Evolutionary conservation across 371 early-diverging fungal species (phyloP).

Genomic region (Zopfochytrium polystomum): DNA sequence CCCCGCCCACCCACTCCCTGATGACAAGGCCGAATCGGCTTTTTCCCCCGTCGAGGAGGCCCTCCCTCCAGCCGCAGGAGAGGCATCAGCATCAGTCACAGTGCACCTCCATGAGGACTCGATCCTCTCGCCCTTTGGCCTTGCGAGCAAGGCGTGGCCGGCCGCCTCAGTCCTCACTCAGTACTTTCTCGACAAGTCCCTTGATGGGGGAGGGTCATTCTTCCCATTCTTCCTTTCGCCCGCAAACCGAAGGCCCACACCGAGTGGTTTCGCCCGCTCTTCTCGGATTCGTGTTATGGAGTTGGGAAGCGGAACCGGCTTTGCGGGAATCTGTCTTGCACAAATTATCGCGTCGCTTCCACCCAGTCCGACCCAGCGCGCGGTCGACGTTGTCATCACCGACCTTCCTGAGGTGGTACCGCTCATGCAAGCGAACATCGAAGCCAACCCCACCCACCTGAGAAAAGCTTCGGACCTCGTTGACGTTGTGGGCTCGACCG

Average conservation of each 20-base stretch:
- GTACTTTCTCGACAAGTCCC: constrained; percentile 11
- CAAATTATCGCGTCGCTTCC: background rate
- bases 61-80: too few relatives aligned
- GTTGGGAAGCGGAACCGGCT: constrained; percentile 14
- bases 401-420: constrained; percentile 6
- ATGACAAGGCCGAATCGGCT: too few relatives aligned
- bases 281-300: constrained; percentile 4
- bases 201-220: background rate
- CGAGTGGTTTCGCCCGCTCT: too few relatives aligned
- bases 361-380: background rate
- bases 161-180: constrained; percentile 11
- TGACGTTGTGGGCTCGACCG: background rate
- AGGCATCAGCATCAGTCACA: too few relatives aligned
- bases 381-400: constrained; percentile 4
- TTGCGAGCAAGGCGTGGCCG: constrained; percentile 7
- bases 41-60: too few relatives aligned
- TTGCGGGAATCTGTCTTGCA: constrained; percentile 5
- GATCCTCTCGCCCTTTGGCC: background rate
- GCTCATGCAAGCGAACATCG: constrained; percentile 8
- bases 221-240: background rate
- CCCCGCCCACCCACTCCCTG: too few relatives aligned
- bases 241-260: background rate
- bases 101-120: constrained; percentile 1
- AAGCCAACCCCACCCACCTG: background rate
- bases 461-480: background rate